Conservation (phyloP, 2,329 filamentous ascomycete genomes). For the Ceratocystis smalleyi region DNA sequence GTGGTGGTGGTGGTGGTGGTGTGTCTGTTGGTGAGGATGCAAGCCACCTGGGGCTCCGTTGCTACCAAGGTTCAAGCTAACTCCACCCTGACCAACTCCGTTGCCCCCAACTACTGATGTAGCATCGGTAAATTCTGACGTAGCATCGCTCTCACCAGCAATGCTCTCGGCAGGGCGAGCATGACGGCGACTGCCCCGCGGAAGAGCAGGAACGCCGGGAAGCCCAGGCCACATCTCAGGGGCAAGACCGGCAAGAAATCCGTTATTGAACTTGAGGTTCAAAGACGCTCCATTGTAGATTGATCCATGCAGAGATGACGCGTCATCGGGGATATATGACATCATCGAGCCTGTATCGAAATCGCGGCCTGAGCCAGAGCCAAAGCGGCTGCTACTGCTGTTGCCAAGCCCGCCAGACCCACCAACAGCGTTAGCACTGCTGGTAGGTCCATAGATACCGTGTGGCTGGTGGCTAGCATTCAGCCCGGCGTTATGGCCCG, state of each 20-base stretch:
- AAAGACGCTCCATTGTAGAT: conserved; percentile 75
- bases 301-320: conserved; percentile 88
- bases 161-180: conserved; percentile 59
- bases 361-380: conserved; percentile 31
- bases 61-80: conserved; percentile 13
- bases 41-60: background rate
- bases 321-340: conserved; percentile 92
- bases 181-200: conserved; percentile 52
- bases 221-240: conserved; percentile 78
- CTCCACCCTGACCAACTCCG: conserved; percentile 55
- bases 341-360: conserved; percentile 76
- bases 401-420: conserved; percentile 12
- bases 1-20: conserved; percentile 6
- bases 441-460: conserved; percentile 19
- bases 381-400: conserved; percentile 22
- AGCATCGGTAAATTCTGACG: conserved; percentile 76
- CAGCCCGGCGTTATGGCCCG: conserved; percentile 4
- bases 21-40: background rate
- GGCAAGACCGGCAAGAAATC: conserved; percentile 78
- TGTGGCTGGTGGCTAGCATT: conserved; percentile 1
- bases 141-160: conserved; percentile 82
- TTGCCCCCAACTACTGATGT: conserved; percentile 65
- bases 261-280: conserved; percentile 69
- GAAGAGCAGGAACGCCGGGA: conserved; percentile 41
- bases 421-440: background rate